Evolutionary conservation across 805 yeast species (phyloP), one percentile per base, ranked within the genome.

Genomic region (Wickerhamiella lipophila): DNA sequence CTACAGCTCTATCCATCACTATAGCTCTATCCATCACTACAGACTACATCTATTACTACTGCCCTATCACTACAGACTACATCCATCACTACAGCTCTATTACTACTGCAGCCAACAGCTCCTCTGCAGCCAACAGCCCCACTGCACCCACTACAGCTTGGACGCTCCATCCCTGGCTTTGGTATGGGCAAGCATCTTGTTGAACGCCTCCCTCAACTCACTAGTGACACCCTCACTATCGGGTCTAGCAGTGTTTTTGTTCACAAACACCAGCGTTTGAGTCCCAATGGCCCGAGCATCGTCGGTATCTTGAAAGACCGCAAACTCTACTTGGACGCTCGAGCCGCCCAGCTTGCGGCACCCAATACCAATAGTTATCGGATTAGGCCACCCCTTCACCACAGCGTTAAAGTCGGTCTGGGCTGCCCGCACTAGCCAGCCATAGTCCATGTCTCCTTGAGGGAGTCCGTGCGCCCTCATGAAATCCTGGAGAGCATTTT

Each of bases 271-370:
- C 47, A 57, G 63, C 5, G 56, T 59, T 49, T 56, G 52, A 13
- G 52, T 32, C 22, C 63, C 63, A 11, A 58, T 52, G 7, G 64
- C 63, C 23, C 55, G 56, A 13, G 59, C 61, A 25, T 50, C 51
- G 6, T 50, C 56, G 6, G 51, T 52, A 18, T 50, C 50, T 38
- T 60, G 63, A 50, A 60, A 60, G 12, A 60, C 57, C 3, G 57
- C 64, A 35, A 59, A 57, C 46, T 59, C 64, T 25, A 56, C 55
- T 43, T 58, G 58, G 15, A 59, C 61, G 13, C 59, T 56, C 34
- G 54, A 47, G n/a, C 52, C 52, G 9, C 63, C 62, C 0, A 60
- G 53, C 41, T 57, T 56, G 19, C 42, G 51, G 25, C 57, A 53
- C 7, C 55, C 59, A 23, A 60, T 52, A 16, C 64, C 63, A 6